Evolutionary conservation across 768 basidiomycete genomes (phyloP), one percentile per base, ranked within the genome.

Genomic region (Pisolithus orientalis): DNA sequence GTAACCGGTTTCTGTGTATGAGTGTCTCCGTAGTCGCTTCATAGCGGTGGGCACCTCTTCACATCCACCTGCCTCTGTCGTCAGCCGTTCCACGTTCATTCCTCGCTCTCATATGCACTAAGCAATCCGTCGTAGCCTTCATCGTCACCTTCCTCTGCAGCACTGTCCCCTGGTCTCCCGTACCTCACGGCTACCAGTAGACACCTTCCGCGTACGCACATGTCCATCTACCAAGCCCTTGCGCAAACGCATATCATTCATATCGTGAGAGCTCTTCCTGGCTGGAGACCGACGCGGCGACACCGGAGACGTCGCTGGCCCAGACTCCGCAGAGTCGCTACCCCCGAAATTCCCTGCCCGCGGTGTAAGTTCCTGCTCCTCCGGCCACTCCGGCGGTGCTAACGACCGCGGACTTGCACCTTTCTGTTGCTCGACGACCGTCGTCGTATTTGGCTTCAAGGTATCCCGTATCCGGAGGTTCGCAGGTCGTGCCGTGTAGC

Each of bases 51-150:
- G 2, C n/a, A 40, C 39, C 16, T 9, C 27, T 25, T 17, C 13
- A 17, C 17, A 17, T 14, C 11, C 17, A 31, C 24, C 24, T 31
- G 21, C 11, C 13, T 32, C n/a, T n/a, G 28, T 28, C 39, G 28
- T 44, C 9, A 11, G 34, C 34, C 42, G 25, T 43, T 61, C 45
- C 62, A 34, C 64, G 21, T 62, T 29, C 72, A 74, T 49, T 83
- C 84, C 62, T 88, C 87, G 61, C 87, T 88, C 69, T 90, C 87
- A 60, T 90, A 90, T 17, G 87, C 87, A 63, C 84, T 88, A 53
- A 90, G 66, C 50, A 90, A 62, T 11, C 89, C 88, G 58, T 84
- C 86, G 50, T 88, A 89, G 4, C 85, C 80, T 50, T 77, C 76
- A 57, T 90, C 88, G 53, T 89, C 87, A 4, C 88, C 87, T 53